phyloP scores from a whole-genome alignment of 2,329 filamentous ascomycete genomes.

The Colletotrichum paranaense region DNA sequence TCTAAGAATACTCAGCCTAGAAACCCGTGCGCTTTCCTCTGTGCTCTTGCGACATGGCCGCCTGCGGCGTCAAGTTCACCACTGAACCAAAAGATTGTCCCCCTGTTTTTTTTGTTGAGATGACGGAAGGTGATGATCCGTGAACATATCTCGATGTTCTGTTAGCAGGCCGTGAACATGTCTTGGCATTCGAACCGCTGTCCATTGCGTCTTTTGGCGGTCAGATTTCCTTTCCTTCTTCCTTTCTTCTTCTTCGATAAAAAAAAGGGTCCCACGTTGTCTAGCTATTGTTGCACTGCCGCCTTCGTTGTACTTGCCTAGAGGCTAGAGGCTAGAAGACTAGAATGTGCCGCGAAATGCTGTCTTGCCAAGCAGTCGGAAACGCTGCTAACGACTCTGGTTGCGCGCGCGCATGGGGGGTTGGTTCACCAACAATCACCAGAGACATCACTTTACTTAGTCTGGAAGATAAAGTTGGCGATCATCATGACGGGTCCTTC shows the following conservation, averaged over 20 bases:
- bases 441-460: not conserved
- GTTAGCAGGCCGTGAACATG: not conserved
- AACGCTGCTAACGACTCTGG: not conserved
- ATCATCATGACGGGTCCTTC: not conserved
- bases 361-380: not conserved
- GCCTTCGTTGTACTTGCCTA: not conserved
- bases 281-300: not conserved
- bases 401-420: not conserved
- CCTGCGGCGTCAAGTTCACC: too few relatives aligned
- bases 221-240: not conserved
- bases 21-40: too few relatives aligned
- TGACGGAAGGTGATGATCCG: slow-evolving; percentile 5
- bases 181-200: slow-evolving; percentile 26
- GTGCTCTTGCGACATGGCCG: too few relatives aligned
- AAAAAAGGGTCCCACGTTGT: not conserved
- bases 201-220: slow-evolving; percentile 9
- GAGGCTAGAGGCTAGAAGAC: too few relatives aligned
- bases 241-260: too few relatives aligned
- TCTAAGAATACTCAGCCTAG: too few relatives aligned
- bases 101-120: too few relatives aligned
- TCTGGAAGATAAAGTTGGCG: not conserved
- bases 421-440: not conserved
- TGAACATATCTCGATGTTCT: not conserved
- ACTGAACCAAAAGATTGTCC: too few relatives aligned
- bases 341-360: not conserved